Evolutionary conservation across 495 filamentous ascomycete species (phyloP).

Genomic region (Aspergillus wentii): DNA sequence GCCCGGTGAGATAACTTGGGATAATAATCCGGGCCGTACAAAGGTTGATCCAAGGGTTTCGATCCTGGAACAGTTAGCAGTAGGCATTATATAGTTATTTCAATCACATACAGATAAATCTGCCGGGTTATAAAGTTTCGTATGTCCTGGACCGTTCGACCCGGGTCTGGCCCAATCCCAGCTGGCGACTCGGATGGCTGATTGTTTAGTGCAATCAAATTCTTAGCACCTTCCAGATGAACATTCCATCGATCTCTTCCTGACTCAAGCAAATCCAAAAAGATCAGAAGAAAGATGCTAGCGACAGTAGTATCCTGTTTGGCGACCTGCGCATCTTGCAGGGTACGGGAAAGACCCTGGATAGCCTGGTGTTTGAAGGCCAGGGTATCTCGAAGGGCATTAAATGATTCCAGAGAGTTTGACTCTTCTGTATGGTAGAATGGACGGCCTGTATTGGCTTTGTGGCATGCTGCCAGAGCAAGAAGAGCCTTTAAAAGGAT

Average conservation of each 20-base stretch:
- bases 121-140: conserved; percentile 18
- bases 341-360: conserved; percentile 30
- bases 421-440: too few relatives aligned
- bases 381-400: conserved; percentile 33
- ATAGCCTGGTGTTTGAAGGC: conserved; percentile 45
- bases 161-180: conserved; percentile 7
- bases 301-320: conserved; percentile 36
- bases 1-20: conserved; percentile 14
- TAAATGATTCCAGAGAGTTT: neutral
- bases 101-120: conserved; percentile 11
- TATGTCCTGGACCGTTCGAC: conserved; percentile 17
- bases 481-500: conserved; percentile 43
- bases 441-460: conserved; percentile 26
- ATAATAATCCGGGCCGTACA: conserved; percentile 34
- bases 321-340: conserved; percentile 7
- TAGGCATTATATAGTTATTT: neutral
- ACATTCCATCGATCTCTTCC: conserved; percentile 46
- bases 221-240: conserved; percentile 46
- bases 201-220: conserved; percentile 24
- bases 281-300: conserved; percentile 48
- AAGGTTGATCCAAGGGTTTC: conserved; percentile 40
- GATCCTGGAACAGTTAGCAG: conserved; percentile 21
- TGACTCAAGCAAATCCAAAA: conserved; percentile 49
- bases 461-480: conserved; percentile 49
- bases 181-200: conserved; percentile 3